Base-by-base conservation (phyloP, 169 alveolate genomes). In the Eimeria maxima region DNA sequence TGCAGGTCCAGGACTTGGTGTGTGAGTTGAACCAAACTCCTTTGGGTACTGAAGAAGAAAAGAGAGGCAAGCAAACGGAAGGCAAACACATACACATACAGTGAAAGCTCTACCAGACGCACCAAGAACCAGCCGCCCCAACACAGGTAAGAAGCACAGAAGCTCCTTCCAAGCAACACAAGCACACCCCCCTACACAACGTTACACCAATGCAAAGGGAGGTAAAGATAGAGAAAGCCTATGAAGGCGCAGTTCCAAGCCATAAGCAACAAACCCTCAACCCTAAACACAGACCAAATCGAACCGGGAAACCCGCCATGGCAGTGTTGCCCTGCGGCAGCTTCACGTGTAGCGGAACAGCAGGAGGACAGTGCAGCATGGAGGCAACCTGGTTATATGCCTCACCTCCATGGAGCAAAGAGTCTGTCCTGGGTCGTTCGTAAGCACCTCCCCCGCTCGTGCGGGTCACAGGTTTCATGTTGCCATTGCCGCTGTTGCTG, bases 21-120 rank as follows among this genome's bases (percentile, higher is more conserved):
- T 91, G 95, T n/a, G 95, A 91, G 65, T 91, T 91, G 80, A 91
- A 91, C 95, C 95, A 91, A 13, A 91, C 95, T 11, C 95, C 95
- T 20, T 91, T 83, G 7, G 95, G 95, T 22, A 83, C 95, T 91
- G 81, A 18, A 53, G 33, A 24, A 8, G 33, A 45, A 14, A 78
- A n/a, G 60, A 53, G 60, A 53, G 60, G 16, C 60, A 53, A 53
- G 38, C 38, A 33, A 33, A 33, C 38, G 1, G 38, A 33, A 53
- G 3, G 2, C 60, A 53, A 3, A 78, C 27, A n/a, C 38, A 44
- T 33, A 33, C 60, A 42, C 60, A 14, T 33, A 33, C 38, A 33
- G 38, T 33, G 38, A 33, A 33, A 33, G 38, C 38, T 33, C 38
- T 33, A 33, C 38, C 38, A 33, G 38, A 33, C 2, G 38, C 38